Evolutionary conservation across 345 rosid species (phyloP), one percentile per base, ranked within the genome.

Genomic region (Carallia pectinifolia): DNA sequence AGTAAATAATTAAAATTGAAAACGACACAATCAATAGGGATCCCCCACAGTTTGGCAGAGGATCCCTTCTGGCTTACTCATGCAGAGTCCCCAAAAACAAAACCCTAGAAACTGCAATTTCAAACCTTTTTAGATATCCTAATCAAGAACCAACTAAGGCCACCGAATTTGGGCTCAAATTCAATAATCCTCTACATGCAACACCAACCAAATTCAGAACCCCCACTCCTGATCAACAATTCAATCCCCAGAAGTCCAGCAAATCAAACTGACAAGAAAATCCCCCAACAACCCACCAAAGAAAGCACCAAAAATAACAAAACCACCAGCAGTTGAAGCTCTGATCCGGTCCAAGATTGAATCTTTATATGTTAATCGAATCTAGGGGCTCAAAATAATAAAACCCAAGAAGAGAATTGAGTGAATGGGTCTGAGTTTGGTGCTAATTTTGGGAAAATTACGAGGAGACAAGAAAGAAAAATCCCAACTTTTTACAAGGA

Each of bases 21-120:
- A 73, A 55, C 67, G 67, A 74, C 55, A 78, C 87, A 85, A 87
- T 79, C 65, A 29, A 30, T 12, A 56, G 19, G 31, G 80, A 54
- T 83, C 89, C 87, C 77, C 89, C 40, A 83, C 89, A 78, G 52
- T 64, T 65, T 33, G 71, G 87, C 83, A 83, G 89, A 83, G 87
- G 89, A 83, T 79, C 86, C 86, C 85, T 75, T 60, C 76, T 72
- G 62, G 83, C 77, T 84, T 81, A 75, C 68, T 83, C 90, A 82
- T 86, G 84, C 86, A 83, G 66, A 74, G 69, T 66, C 50, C 71
- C 77, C 29, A 80, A 33, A 69, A 67, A 47, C 65, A 62, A 69
- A 58, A 48, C 61, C 39, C 36, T 53, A 55, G 69, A 61, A 79
- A 64, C 58, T 54, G 48, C 74, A 80, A 82, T 55, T 48, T 76